These are phyloP conservation scores for Roridomyces roridus DNA, from an alignment of 768 basidiomycete genomes.

Conservation along the genomic window DNA sequence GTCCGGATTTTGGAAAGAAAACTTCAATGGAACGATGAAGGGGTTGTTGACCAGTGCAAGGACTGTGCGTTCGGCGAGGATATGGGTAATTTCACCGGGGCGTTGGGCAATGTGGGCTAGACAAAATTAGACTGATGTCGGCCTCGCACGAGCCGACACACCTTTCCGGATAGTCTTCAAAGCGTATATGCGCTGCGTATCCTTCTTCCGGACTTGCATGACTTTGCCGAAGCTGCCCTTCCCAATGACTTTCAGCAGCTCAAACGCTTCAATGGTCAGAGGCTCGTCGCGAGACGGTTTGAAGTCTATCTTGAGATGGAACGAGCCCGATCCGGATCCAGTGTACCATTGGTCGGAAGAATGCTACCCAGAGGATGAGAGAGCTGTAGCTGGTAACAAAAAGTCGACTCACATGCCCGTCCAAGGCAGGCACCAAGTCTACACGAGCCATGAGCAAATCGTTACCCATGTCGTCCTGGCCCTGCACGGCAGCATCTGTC, in stretches of 20 bases:
- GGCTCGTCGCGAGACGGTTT: conserved; percentile 84
- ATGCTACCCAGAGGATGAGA: conserved; percentile 50
- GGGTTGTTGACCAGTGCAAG: conserved; percentile 97
- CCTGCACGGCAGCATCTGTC: conserved; percentile 71
- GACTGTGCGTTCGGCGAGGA: conserved; percentile 95
- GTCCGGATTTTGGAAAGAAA: conserved; percentile 97
- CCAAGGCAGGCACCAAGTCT: conserved; percentile 85
- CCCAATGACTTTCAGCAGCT: conserved; percentile 96
- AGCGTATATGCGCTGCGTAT: conserved; percentile 97
- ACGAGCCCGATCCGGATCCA: conserved; percentile 84
- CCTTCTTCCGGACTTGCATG: conserved; percentile 99
- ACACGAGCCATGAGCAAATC: conserved; percentile 94
- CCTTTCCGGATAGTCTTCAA: conserved; percentile 95
- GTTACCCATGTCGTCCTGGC: conserved; percentile 95
- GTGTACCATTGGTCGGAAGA: conserved; percentile 91
- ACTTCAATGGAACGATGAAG: conserved; percentile 98
- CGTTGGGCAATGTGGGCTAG: conserved; percentile 92
- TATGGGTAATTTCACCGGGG: conserved; percentile 97
- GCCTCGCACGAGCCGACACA: background rate
- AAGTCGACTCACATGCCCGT: conserved; percentile 64
- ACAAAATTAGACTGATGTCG: background rate
- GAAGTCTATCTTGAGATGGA: conserved; percentile 96
- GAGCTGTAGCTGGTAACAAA: conserved; percentile 2
- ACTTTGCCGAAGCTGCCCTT: conserved; percentile 99
- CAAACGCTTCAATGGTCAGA: conserved; percentile 95